Base-by-base conservation (phyloP, 169 alveolate species). In the Perkinsus marinus region DNA sequence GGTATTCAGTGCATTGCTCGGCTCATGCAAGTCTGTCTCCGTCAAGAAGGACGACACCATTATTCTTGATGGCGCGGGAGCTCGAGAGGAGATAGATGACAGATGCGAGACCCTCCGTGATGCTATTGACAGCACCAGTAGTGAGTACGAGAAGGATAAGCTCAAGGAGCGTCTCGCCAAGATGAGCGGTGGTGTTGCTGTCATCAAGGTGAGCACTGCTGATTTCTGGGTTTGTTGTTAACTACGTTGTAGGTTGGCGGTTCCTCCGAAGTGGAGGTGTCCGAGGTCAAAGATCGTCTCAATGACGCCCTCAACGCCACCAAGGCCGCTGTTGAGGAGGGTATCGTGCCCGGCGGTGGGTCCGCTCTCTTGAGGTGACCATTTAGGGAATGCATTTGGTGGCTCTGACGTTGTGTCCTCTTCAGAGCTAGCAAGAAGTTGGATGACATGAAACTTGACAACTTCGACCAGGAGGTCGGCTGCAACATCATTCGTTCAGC, bases 291-390 rank as follows among this genome's bases (percentile, higher is more conserved):
- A 95, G 99, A 99, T 92, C 97, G 99, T 92, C 97, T 99, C 90
- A 97, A 98, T 90, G 99, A 99, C 92, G 99, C 99, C 17, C 97
- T 98, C 89, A 97, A 99, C 93, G 99, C 99, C 90, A 98, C 99
- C 43, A 97, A 98, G 95, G 99, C 99, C 57, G 99, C 99, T 17
- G 98, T 98, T 39, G 99, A 97, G 93, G 99, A 99, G 94, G 99
- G 99, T 43, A 98, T 98, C 89, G 99, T 99, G 57, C 99, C 99
- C 17, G 99, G 99, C 39, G 99, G 99, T 7, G 99, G 99, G 26
- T 95, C 98, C 89, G 99, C 99, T 91, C 95, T 98, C 47, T 57
- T 57, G 79, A 57, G 79, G 79, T 57, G 34, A 26, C 26, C 68
- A 10, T 9, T 57, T 13, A 5, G 79, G 22, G 22, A 41, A 6